Percentiles rank a stretch among this genome's conserved stretches.
phyloP scores from a whole-genome alignment of 1,284 basidiomycete species.

The Ganoderma sp. region DNA sequence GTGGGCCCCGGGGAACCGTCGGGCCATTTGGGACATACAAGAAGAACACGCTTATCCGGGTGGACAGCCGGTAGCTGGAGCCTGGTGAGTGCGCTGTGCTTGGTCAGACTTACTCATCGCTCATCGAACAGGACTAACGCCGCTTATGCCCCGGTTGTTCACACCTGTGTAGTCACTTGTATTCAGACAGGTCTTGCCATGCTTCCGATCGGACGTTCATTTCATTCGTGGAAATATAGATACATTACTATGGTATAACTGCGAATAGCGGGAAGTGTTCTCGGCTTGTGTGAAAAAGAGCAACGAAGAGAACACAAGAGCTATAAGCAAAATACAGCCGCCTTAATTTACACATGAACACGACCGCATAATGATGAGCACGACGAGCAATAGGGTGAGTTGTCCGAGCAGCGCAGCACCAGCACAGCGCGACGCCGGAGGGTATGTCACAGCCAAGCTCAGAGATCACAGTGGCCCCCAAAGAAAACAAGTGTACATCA shows the following conservation, averaged over 20 bases:
- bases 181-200: background rate
- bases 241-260: constrained; percentile 33
- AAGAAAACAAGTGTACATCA: background rate
- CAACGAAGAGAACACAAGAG: constrained; percentile 16
- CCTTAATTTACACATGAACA: constrained; percentile 25
- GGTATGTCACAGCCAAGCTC: constrained; percentile 6
- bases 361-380: constrained; percentile 8
- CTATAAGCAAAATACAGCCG: constrained; percentile 28
- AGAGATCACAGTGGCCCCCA: background rate
- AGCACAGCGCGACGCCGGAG: background rate
- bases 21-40: constrained; percentile 55
- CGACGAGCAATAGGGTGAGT: background rate
- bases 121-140: background rate
- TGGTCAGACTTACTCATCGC: background rate
- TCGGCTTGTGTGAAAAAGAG: constrained; percentile 13
- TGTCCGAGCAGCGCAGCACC: constrained; percentile 1
- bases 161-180: background rate
- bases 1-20: constrained; percentile 50
- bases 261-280: constrained; percentile 27
- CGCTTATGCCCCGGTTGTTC: background rate
- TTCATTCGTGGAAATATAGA: constrained; percentile 27
- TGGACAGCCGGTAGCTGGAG: constrained; percentile 19
- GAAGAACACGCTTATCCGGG: constrained; percentile 24
- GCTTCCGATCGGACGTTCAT: constrained; percentile 1
- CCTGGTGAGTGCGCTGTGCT: background rate